Base-by-base conservation (phyloP, 2,329 filamentous ascomycete species). In the Calonectria pteridis region DNA sequence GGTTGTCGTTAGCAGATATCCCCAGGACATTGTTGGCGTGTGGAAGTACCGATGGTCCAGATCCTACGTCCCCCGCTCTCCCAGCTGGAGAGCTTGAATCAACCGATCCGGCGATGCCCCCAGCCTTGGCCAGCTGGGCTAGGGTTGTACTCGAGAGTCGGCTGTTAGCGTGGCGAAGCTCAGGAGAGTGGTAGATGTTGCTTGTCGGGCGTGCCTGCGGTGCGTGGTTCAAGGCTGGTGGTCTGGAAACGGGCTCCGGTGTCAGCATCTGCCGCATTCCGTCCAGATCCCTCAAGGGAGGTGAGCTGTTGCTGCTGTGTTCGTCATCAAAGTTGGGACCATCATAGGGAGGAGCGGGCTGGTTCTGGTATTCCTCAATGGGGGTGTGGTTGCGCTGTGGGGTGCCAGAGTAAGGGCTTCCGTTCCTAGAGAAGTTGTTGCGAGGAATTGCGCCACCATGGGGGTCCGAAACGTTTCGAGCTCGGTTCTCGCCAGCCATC, bases 141-240 rank as follows among this genome's bases (percentile, higher is more conserved):
- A 98, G 88, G 0, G 96, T 98, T 1, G 92, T 92, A 77, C 89
- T 91, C 31, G 97, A 98, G 83, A 98, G 92, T 28, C 95, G 93
- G 78, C 93, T 95, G 78, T 95, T 97, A 66, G 94, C 95, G 76
- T 92, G 92, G 75, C 94, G 93, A 79, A 96, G 88, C 81, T 97
- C 94, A 18, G 94, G 91, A 35, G 95, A 93, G 72, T 94, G 91
- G 78, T 94, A 92, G 0, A 94, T 94, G 55, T 83, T 91, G 73
- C 90, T 92, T 1, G 88, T 87, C 6, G 95, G 95, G 63, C 91
- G 90, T 66, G 93, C 90, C 73, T 93, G 91, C 16, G 95, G 91
- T 46, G 90, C 89, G 83, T 98, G 95, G 62, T 92, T 90, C 82
- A 98, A 96, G 14, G 91, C 92, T 4, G 96, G 96, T 1, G 96